These are phyloP conservation scores for Cordia subcordata DNA, from an alignment of 257 asterid genomes.

Conservation along the genomic window DNA sequence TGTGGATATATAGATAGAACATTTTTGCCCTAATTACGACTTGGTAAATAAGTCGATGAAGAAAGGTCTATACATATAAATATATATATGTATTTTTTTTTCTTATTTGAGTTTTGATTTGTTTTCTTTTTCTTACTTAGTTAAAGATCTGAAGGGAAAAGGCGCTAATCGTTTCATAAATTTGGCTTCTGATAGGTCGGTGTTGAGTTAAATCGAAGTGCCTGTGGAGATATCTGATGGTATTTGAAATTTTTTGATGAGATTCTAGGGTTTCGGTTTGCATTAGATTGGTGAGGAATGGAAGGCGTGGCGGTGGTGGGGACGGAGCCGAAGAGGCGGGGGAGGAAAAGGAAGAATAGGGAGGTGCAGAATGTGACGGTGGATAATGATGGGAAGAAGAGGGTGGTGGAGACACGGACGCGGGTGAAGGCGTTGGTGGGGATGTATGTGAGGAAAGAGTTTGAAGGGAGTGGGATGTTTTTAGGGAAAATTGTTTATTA, in stretches of 20 bases:
- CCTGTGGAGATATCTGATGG: background rate
- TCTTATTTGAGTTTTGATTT: background rate
- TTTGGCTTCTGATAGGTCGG: background rate
- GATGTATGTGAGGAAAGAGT: conserved; percentile 64
- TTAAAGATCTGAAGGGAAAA: background rate
- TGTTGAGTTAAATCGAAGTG: background rate
- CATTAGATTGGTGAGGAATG: conserved; percentile 36
- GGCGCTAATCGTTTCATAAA: background rate
- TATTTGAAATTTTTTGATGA: conserved; percentile 6
- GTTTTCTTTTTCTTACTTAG: too few relatives aligned
- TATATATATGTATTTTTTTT: too few relatives aligned
- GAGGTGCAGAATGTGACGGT: conserved; percentile 37
- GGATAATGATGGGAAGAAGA: conserved; percentile 42
- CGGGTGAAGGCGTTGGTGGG: conserved; percentile 51
- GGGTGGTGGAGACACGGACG: conserved; percentile 34
- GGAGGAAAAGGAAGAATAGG: conserved; percentile 62
- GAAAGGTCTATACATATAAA: too few relatives aligned
- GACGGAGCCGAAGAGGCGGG: conserved; percentile 39
- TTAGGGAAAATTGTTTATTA: conserved; percentile 56
- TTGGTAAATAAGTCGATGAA: background rate
- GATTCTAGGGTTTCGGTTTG: conserved; percentile 22
- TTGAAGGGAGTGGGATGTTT: conserved; percentile 51
- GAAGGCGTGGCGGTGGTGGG: conserved; percentile 29
- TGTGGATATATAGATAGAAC: too few relatives aligned
- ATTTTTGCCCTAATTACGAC: background rate